These are phyloP conservation scores for Basipetospora sp. DNA, from an alignment of 2,329 filamentous ascomycete species.

Conservation along the genomic window DNA sequence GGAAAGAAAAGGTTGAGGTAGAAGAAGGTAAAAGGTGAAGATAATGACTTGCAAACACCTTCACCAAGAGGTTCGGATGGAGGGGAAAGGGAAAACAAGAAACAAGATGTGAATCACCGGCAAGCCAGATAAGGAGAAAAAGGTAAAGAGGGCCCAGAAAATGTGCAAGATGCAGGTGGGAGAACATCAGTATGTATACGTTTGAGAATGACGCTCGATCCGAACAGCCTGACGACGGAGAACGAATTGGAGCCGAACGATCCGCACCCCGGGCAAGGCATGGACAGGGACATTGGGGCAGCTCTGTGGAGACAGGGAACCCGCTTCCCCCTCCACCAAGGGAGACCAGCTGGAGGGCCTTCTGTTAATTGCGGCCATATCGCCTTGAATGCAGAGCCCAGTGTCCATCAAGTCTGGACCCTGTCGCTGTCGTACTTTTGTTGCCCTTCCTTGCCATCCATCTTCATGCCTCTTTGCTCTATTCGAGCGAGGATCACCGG, in stretches of 20 bases:
- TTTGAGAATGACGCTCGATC: slow-evolving; percentile 3
- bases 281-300: too few relatives aligned
- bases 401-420: too few relatives aligned
- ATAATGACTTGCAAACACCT: slow-evolving; percentile 2
- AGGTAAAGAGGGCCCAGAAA: slow-evolving; percentile 7
- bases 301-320: too few relatives aligned
- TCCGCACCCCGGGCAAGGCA: not conserved
- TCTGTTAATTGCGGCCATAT: too few relatives aligned
- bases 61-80: not conserved
- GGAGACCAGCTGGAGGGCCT: too few relatives aligned
- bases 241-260: not conserved
- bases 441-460: too few relatives aligned
- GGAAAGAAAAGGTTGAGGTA: not conserved
- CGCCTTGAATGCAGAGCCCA: too few relatives aligned
- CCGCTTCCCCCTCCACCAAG: too few relatives aligned
- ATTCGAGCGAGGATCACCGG: too few relatives aligned
- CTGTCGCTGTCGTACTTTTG: too few relatives aligned
- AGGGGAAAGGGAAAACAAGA: not conserved
- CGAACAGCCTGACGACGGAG: not conserved
- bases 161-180: not conserved
- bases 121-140: slow-evolving; percentile 8
- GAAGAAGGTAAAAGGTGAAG: slow-evolving; percentile 5
- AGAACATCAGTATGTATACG: slow-evolving; percentile 4
- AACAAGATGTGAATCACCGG: not conserved
- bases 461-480: too few relatives aligned